Conservation (phyloP, 2,329 filamentous ascomycete species). For the Paraphaeosphaeria sporulosa region DNA sequence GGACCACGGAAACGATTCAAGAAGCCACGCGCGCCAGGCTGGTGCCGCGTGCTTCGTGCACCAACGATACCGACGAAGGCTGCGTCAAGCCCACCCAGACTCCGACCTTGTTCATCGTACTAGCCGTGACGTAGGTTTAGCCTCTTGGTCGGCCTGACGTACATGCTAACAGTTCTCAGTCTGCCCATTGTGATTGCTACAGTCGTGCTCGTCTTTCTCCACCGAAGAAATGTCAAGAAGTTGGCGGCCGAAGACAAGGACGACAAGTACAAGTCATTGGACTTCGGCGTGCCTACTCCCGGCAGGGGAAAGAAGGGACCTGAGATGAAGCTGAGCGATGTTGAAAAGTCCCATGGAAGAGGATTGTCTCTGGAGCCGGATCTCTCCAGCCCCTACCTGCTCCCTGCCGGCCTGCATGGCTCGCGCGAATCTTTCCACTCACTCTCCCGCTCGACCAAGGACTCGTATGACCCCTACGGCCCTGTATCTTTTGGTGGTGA, state of each 20-base stretch:
- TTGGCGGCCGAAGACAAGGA: slow-evolving; percentile 78
- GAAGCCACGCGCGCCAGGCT: slow-evolving; percentile 33
- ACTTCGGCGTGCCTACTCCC: slow-evolving; percentile 77
- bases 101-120: slow-evolving; percentile 42
- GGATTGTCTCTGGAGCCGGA: slow-evolving; percentile 71
- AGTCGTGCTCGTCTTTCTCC: slow-evolving; percentile 75
- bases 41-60: slow-evolving; percentile 39
- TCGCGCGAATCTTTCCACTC: slow-evolving; percentile 89
- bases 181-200: slow-evolving; percentile 76
- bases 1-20: slow-evolving; percentile 34
- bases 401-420: slow-evolving; percentile 80
- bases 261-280: slow-evolving; percentile 88
- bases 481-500: slow-evolving; percentile 65
- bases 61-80: slow-evolving; percentile 41
- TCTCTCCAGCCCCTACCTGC: slow-evolving; percentile 85
- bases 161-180: slow-evolving; percentile 58
- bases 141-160: background rate
- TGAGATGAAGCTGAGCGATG: slow-evolving; percentile 67
- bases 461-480: slow-evolving; percentile 86
- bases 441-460: slow-evolving; percentile 76
- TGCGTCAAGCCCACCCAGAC: slow-evolving; percentile 47
- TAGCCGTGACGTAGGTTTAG: slow-evolving; percentile 43
- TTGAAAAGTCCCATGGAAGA: slow-evolving; percentile 54
- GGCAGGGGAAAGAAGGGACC: slow-evolving; percentile 54
- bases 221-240: slow-evolving; percentile 77